Base-by-base conservation (phyloP, 768 basidiomycete genomes). In the Suillus plorans region DNA sequence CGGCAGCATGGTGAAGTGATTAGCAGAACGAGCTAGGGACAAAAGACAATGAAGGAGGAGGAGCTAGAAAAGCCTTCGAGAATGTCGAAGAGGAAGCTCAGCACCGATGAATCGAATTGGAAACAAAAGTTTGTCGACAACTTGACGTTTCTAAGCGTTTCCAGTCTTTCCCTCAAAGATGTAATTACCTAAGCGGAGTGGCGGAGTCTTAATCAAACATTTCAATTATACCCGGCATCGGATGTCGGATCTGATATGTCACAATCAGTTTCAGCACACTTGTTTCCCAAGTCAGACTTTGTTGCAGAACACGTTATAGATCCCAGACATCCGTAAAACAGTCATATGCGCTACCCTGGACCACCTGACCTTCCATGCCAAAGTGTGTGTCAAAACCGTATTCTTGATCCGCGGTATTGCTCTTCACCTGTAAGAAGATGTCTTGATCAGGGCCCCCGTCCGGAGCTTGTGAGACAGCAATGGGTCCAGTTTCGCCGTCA, bases 1-100 rank as follows among this genome's bases (percentile, higher is more conserved):
- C 58, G 93, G 91, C 62, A 88, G 85, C 91, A 95, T 94, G 68
- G 66, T 64, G 68, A 67, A 68, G 69, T 62, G 65, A 60, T 31
- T 56, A 69, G 63, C 42, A 42, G 58, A 59, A 55, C 53, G 53
- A 36, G 53, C 53, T 31, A 34, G 67, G 56, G 36, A 66, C 63
- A 66, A 61, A 65, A 58, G 66, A 44, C 63, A 53, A 49, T 56
- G 66, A 63, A 64, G 69, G 68, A 73, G 72, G 72, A 68, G 70
- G 68, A 73, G 72, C 68, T 68, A 70, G 66, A 66, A 66, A 59
- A 72, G 72, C 61, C 61, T 70, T 65, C 57, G 44, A 64, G 49
- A 60, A 47, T n/a, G 55, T 59, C 37, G 63, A 58, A 34, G 52
- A 67, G 39, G 37, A 13, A 16, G 22, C 37, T 34, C 60, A 56